Base-by-base conservation (phyloP, 2,329 filamentous ascomycete genomes). In the Acarospora socialis region DNA sequence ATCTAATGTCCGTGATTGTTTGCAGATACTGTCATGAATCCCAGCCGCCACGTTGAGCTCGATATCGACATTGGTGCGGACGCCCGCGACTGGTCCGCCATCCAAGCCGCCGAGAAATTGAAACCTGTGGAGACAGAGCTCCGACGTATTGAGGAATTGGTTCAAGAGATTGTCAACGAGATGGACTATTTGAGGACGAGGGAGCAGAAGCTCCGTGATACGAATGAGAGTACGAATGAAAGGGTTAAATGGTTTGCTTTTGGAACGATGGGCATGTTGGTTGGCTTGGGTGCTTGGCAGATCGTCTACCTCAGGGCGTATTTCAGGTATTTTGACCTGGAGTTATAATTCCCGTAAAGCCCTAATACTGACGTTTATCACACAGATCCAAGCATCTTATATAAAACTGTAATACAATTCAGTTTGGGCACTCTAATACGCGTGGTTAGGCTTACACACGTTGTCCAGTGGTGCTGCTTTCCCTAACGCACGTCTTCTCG, bases 221-320 rank as follows among this genome's bases (percentile, higher is more conserved):
- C 90, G 46, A 98, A 98, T 60, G 90, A 98, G 77, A 95, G 87
- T 68, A 98, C 90, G 44, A 98, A 98, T 63, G 90, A 81, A 61
- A 74, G 90, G 37, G 90, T 98, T 51, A 98, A 95, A 68, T 95
- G 83, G 84, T 98, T 98, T 60, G 87, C 87, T 29, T 76, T 94
- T 55, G 74, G 77, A 43, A 95, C 87, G 17, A 95, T 93, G 63
- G 79, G 83, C 40, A 77, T 94, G 66, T 64, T 98, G 46, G 66
- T 94, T 44, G 81, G 73, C 20, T 66, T 98, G 47, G 92, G 90
- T 57, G 84, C 66, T 24, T 98, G 90, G 90, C 90, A 98, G 73
- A 81, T 98, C 52, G 75, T 98, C 54, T 98, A 98, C 61, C 68
- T 98, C 60, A 72, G 90, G 55, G 86, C 87, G 42, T 98, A 98